Base-by-base conservation (phyloP, 2,329 filamentous ascomycete genomes). In the Claviceps humidiphila region DNA sequence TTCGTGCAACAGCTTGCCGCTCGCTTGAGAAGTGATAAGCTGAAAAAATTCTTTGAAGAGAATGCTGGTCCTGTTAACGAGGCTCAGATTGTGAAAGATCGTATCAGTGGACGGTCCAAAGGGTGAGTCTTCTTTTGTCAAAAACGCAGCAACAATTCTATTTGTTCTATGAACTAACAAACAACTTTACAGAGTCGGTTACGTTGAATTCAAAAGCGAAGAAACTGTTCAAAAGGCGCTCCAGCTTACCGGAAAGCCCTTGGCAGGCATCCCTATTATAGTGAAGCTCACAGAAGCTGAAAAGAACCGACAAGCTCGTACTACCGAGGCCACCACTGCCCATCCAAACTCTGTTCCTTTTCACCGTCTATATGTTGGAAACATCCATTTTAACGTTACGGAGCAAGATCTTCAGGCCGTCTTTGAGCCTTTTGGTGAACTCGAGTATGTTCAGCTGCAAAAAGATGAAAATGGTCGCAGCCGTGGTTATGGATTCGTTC, bases 301-400 rank as follows among this genome's bases (percentile, higher is more conserved):
- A 71, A 98, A 98, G 77, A 98, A 98, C 67, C 89, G 93, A 61
- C 91, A 95, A 75, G 89, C 89, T 58, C 89, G 91, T 60, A 91
- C 81, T 58, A 80, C 87, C 50, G 87, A 93, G 61, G 74, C 78
- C 50, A 77, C 78, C 58, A 82, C 77, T 58, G 74, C 72, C 54
- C 81, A 88, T 60, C 83, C 85, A 55, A 90, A 90, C 66, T 85
- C 87, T 56, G 85, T 95, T 54, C 93, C 93, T 24, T 97, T 97
- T 75, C 93, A 98, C 72, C 87, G 94, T 60, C 85, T 98, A 55
- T 98, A 97, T 69, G 91, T 98, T 60, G 93, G 93, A 70, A 98
- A 98, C 68, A 97, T 98, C 61, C 93, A 98, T 74, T 98, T 98
- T 78, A 96, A 89, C 68, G 95, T 98, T 67, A 96, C 89, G 65